Conservation (phyloP, 352 stramenopile species). For the Achlya hypogyna region DNA sequence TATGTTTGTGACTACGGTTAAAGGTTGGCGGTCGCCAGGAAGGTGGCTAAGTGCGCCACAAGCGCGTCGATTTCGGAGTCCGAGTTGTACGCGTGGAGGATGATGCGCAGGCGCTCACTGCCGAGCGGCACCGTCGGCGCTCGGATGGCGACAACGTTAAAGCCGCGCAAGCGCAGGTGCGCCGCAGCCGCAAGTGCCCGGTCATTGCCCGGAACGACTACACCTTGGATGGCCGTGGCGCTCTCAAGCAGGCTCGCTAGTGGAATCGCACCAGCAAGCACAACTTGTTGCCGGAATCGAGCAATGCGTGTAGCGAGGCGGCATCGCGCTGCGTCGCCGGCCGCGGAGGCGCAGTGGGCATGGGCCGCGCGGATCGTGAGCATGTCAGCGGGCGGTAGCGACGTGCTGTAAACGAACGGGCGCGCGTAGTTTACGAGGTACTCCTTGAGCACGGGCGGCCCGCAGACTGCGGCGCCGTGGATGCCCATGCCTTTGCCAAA, state of each 20-base stretch:
- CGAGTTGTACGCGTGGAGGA: slow-evolving; percentile 93
- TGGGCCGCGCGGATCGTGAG: slow-evolving; percentile 85
- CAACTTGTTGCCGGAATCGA: slow-evolving; percentile 70
- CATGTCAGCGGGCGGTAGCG: slow-evolving; percentile 88
- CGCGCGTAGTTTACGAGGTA: slow-evolving; percentile 97
- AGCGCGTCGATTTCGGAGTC: slow-evolving; percentile 71
- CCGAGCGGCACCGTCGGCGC: slow-evolving; percentile 92
- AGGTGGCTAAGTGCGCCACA: slow-evolving; percentile 34
- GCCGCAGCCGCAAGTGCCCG: slow-evolving; percentile 69
- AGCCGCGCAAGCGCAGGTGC: slow-evolving; percentile 47
- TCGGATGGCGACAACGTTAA: slow-evolving; percentile 92
- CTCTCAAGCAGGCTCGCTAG: slow-evolving; percentile 43
- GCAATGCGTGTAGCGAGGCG: slow-evolving; percentile 48
- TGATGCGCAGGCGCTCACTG: slow-evolving; percentile 92
- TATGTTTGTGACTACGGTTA: not conserved
- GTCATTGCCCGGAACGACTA: slow-evolving; percentile 90
- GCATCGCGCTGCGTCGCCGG: slow-evolving; percentile 27
- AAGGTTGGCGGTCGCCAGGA: slow-evolving; percentile 29
- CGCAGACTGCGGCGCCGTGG: slow-evolving; percentile 92
- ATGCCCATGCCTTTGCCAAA: slow-evolving; percentile 96
- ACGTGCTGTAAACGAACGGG: slow-evolving; percentile 97
- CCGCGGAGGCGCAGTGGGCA: slow-evolving; percentile 60
- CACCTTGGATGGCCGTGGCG: slow-evolving; percentile 89
- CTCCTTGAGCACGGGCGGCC: slow-evolving; percentile 80
- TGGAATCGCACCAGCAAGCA: slow-evolving; percentile 30